A percentile compares a stretch with the other conserved stretches of the same genome.
Conservation (phyloP, 2,329 filamentous ascomycete genomes). For the Penicillium sp. region DNA sequence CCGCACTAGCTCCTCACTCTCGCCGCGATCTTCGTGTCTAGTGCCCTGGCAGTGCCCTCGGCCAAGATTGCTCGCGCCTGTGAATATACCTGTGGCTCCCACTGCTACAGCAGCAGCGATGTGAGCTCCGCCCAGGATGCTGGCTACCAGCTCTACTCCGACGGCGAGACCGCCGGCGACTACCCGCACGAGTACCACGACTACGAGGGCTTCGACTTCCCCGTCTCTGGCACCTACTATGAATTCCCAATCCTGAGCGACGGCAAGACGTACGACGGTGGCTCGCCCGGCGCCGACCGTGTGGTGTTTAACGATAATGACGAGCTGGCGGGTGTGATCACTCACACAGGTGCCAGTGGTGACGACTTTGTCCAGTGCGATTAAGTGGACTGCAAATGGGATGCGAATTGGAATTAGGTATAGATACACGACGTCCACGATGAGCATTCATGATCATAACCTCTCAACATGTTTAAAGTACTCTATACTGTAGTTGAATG, state of each 20-base stretch:
- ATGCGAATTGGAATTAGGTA: neutral
- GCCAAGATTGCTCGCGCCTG: slow-evolving; percentile 43
- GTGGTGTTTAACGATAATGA: slow-evolving; percentile 61
- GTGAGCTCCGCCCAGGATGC: slow-evolving; percentile 52
- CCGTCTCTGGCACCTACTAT: slow-evolving; percentile 57
- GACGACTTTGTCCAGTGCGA: slow-evolving; percentile 66
- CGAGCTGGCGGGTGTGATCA: slow-evolving; percentile 62
- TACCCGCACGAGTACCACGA: slow-evolving; percentile 63
- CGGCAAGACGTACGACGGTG: slow-evolving; percentile 54
- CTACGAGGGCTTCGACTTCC: slow-evolving; percentile 61
- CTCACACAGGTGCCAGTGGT: slow-evolving; percentile 66
- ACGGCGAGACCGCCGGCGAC: slow-evolving; percentile 35
- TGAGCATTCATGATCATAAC: neutral
- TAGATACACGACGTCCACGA: slow-evolving; percentile 44
- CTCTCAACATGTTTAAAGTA: neutral
- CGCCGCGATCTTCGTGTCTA: slow-evolving; percentile 23
- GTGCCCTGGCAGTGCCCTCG: slow-evolving; percentile 28
- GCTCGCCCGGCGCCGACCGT: slow-evolving; percentile 64
- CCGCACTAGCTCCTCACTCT: slow-evolving; percentile 16
- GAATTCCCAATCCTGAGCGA: slow-evolving; percentile 60
- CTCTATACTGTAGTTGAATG: slow-evolving; percentile 6
- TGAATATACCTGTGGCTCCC: slow-evolving; percentile 54
- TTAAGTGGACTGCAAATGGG: slow-evolving; percentile 6
- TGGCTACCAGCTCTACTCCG: slow-evolving; percentile 52
- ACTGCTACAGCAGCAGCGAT: slow-evolving; percentile 51